Percentiles rank a stretch among this genome's conserved stretches.
Evolutionary conservation across 164 flowering plant species (phyloP).

Genomic region (Macadamia tetraphylla): DNA sequence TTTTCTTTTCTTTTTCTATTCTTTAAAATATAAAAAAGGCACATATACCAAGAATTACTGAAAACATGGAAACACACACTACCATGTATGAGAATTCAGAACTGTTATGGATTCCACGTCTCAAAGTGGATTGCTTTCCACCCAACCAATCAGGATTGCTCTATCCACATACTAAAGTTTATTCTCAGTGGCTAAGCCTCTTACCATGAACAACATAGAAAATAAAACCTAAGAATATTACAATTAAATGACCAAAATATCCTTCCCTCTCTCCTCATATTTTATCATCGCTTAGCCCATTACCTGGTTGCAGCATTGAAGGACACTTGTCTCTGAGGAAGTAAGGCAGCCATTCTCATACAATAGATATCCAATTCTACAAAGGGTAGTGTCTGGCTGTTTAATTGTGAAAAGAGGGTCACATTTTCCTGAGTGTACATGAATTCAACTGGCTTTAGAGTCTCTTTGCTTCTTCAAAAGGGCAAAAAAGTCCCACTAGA

Average conservation of each 20-base stretch:
- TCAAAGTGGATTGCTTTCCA: constrained; percentile 16
- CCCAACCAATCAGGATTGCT: constrained; percentile 5
- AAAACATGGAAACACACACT: background rate
- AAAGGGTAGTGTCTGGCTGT: no score
- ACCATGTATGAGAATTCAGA: background rate
- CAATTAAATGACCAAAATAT: background rate
- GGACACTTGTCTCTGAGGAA: background rate
- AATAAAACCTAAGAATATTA: background rate
- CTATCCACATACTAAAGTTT: background rate
- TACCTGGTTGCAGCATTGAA: no score
- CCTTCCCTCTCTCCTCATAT: background rate
- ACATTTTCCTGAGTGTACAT: no score
- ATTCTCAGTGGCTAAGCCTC: background rate
- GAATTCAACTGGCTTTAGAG: background rate
- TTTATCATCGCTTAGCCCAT: background rate
- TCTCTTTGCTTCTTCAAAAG: background rate
- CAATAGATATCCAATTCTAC: no score
- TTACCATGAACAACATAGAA: background rate
- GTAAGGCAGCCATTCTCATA: background rate
- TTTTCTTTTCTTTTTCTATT: no score
- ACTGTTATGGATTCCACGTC: constrained; percentile 26
- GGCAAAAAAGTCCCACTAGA: constrained; percentile 1
- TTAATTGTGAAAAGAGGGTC: no score
- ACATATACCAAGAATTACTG: background rate
- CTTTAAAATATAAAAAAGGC: background rate